A percentile compares a stretch with the other conserved stretches of the same genome.
These are phyloP conservation scores for Luffa acutangula DNA, from an alignment of 306 rosid species.

Conservation along the genomic window DNA sequence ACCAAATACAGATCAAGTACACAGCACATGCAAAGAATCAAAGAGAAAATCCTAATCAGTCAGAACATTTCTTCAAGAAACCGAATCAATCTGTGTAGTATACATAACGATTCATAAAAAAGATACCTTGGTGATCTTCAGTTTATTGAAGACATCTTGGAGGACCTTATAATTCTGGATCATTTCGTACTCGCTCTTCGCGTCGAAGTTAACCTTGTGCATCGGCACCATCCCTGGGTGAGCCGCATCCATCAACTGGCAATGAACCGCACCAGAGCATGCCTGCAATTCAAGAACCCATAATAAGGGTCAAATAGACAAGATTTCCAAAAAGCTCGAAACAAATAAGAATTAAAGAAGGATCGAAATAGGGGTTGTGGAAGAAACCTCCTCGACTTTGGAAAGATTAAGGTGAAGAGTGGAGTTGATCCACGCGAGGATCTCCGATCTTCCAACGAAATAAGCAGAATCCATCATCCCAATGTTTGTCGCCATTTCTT, in stretches of 20 bases:
- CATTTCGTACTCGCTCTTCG: conserved; percentile 92
- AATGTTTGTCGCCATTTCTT: conserved; percentile 69
- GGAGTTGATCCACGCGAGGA: conserved; percentile 83
- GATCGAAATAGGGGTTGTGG: background rate
- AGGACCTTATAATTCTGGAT: conserved; percentile 97
- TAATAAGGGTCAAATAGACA: background rate
- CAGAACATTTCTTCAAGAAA: background rate
- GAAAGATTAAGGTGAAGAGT: conserved; percentile 79
- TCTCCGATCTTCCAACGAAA: conserved; percentile 94
- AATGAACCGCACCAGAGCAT: conserved; percentile 86
- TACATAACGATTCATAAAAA: background rate
- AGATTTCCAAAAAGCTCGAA: background rate
- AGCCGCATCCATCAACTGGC: conserved; percentile 82
- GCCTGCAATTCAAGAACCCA: conserved; percentile 35
- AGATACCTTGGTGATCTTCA: conserved; percentile 77
- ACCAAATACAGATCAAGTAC: background rate
- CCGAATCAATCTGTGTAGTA: background rate
- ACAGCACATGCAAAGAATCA: background rate
- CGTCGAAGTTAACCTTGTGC: conserved; percentile 97
- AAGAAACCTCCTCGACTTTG: conserved; percentile 76
- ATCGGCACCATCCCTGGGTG: conserved; percentile 90
- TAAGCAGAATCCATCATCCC: conserved; percentile 96
- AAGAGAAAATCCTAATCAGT: background rate
- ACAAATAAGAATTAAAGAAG: background rate
- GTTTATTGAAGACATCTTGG: conserved; percentile 89